phyloP scores from a whole-genome alignment of 768 basidiomycete genomes.

The Tricholoma bakamatsutake region DNA sequence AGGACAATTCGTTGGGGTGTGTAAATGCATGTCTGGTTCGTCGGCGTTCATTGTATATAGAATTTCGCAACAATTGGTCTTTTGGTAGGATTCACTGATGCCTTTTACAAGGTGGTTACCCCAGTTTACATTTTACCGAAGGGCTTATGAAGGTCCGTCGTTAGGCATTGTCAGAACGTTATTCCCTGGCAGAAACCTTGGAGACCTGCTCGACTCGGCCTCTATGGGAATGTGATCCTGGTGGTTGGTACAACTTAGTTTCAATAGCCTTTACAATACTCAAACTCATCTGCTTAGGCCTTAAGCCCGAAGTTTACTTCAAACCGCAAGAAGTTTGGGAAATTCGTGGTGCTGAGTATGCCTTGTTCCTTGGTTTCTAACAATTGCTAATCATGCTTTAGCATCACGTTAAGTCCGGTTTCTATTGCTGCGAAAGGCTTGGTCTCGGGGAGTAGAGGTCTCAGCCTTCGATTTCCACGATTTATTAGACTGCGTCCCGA shows the following conservation, averaged over 20 bases:
- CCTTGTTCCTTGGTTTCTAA: slow-evolving; percentile 1
- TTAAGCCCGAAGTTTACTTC: slow-evolving; percentile 64
- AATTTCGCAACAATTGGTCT: background rate
- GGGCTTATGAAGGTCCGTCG: slow-evolving; percentile 33
- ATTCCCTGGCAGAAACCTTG: slow-evolving; percentile 43
- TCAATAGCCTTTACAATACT: slow-evolving; percentile 2
- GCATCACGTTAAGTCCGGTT: slow-evolving; percentile 80
- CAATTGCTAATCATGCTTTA: slow-evolving; percentile 21
- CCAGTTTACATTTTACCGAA: background rate
- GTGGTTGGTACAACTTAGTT: slow-evolving; percentile 38
- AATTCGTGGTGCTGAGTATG: slow-evolving; percentile 71
- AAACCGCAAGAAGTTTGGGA: slow-evolving; percentile 83
- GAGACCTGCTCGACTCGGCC: slow-evolving; percentile 47
- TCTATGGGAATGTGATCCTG: slow-evolving; percentile 57
- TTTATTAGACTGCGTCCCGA: slow-evolving; percentile 74
- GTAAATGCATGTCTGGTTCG: slow-evolving; percentile 86
- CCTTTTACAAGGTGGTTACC: slow-evolving; percentile 62
- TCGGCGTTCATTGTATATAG: background rate
- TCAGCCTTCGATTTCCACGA: slow-evolving; percentile 84
- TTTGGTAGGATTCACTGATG: slow-evolving; percentile 71
- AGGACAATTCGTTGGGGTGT: slow-evolving; percentile 67
- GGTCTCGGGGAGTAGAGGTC: slow-evolving; percentile 48
- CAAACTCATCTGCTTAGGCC: slow-evolving; percentile 33
- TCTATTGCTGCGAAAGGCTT: slow-evolving; percentile 72
- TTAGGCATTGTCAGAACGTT: slow-evolving; percentile 49